Base-by-base conservation (phyloP, 2,329 filamentous ascomycete species). In the Chaetomiaceae sp. region DNA sequence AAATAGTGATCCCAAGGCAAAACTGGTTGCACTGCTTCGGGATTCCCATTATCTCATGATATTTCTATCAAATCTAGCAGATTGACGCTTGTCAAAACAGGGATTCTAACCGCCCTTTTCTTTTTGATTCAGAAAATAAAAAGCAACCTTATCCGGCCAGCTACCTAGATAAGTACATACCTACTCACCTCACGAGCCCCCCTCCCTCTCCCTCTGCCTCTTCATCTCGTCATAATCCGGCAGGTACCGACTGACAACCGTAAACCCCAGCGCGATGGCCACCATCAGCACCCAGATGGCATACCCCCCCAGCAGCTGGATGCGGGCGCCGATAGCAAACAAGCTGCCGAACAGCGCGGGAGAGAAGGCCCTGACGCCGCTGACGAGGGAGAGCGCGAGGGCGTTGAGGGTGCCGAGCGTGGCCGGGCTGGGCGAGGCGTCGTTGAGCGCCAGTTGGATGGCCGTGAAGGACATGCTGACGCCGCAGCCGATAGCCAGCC, bases 341-440 rank as follows among this genome's bases (percentile, higher is more conserved):
- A 92, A 60, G 44, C 75, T 85, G 0, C 85, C 78, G 38, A 86
- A 83, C 0, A 82, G 60, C 0, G 80, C 85, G 0, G 88, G 87
- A 0, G 77, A 75, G 35, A 91, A 72, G 0, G 87, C 77, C 13
- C 87, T 74, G 25, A 88, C 70, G 0, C 71, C 83, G 55, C 81
- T 83, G 0, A 73, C 68, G 0, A 81, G 61, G 0, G 85, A 85
- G 51, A 92, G 70, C 0, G 80, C 77, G 1, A 89, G 59, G 0
- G 84, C 83, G 59, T 92, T 92, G 23, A 93, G 69, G 0, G 81
- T 89, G 0, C 84, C 87, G 9, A 92, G 70, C 0, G 81, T 77
- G 37, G 73, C 71, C 1, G 80, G 76, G 9, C 75, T 80, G 0
- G 88, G 88, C 0, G 83, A 76, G 2, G 86, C 79, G 51, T 91